Base-by-base conservation (phyloP, 148 eudicot genomes). In the Fallopia convolvulus region DNA sequence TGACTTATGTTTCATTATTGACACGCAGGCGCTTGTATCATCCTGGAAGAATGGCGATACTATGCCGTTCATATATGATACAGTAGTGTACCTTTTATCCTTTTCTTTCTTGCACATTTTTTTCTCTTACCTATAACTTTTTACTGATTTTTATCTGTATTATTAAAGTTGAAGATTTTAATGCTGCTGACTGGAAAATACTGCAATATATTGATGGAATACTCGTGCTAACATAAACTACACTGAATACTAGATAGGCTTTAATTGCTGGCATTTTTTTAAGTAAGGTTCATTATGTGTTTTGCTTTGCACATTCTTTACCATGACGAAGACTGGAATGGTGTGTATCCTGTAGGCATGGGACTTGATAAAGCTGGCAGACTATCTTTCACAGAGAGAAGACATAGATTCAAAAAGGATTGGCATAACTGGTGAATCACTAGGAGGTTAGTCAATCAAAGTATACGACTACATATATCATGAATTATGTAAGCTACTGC, bases 341-440 rank as follows among this genome's bases (percentile, higher is more conserved):
- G 5, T 17, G 46, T 6, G 46, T 39, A 39, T 68, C 46, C 46
- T 68, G 82, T 88, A 95, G 99, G 94, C 89, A 20, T 95, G 98
- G 98, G 99, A 95, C 79, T 81, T 95, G 80, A 88, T 91, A 75
- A 95, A 93, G 82, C 82, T 95, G 77, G 97, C 94, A 71, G 99
- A 95, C 77, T 84, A 95, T 83, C 97, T 95, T 65, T 78, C 87
- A 66, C 63, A 79, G 63, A 84, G 99, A 82, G 85, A 89, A 61
- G 99, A 93, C 81, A 82, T 93, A 74, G 97, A 95, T 80, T 83
- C 86, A 47, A 80, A 87, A 39, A 87, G 83, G 81, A 93, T 95
- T 72, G 99, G 99, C 83, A 93, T 95, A 60, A 91, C 99, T 39
- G 99, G 99, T 46, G 98, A 93, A 94, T 95, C 99, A 65, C 99